Evolutionary conservation across 1,284 basidiomycete species (phyloP), one percentile per base, ranked within the genome.

Genomic region (Cutaneotrichosporon cavernicola): DNA sequence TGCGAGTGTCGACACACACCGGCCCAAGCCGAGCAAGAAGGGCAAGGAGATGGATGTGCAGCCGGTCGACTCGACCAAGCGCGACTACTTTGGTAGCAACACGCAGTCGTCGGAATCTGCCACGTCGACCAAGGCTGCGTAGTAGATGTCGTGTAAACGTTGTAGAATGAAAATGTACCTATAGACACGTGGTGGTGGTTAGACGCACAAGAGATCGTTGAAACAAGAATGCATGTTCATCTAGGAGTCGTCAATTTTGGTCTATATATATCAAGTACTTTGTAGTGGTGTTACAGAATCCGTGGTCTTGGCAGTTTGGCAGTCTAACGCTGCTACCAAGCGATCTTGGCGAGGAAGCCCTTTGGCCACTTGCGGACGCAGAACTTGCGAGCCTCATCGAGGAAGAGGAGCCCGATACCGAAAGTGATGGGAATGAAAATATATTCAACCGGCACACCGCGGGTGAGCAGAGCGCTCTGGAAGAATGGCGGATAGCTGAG

Each of bases 1-100:
- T 73, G 85, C 85, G 30, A 94, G 94, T 0, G 94, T 97, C 30
- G 91, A 96, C 79, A 97, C 94, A 0, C 92, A 96, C 78, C 86
- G 92, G 53, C 90, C 92, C n/a, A 94, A 93, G 77, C 92, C 92
- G 14, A 47, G 61, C 43, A 75, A 76, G 64, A 63, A 63, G 31
- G 59, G 63, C 52, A 63, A 65, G 36, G 58, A 64, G 31, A 31
- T 56, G 16, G 60, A 60, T 8, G 13, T 46, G 32, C 38, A 16
- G n/a, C 5, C 10, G n/a, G 14, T 32, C n/a, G 59, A 63, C 58
- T 56, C 50, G 32, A 63, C 61, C 6, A 65, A 65, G 61, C 62
- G 65, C 31, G 63, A 69, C 38, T 69, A 69, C 56, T 66, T 46
- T 52, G 67, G 60, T 22, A 22, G 36, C 36, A n/a, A 40, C n/a